phyloP scores from a whole-genome alignment of 768 basidiomycete species.

The Tulasnella sp. region DNA sequence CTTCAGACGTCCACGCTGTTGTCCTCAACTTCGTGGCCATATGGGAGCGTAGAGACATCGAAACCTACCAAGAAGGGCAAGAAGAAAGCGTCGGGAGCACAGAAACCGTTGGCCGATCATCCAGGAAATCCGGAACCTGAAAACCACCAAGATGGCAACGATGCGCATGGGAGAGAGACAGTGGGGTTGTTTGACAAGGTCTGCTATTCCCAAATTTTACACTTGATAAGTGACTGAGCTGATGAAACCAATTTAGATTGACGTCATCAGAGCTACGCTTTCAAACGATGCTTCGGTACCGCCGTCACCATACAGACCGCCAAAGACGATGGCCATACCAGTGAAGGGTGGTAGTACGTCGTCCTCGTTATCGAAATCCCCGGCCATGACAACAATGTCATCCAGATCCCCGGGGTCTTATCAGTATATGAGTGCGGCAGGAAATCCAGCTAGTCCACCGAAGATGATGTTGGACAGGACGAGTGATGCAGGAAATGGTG shows the following conservation, averaged over 20 bases:
- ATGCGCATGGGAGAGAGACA: background rate
- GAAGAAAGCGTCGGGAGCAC: background rate
- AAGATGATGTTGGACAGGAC: constrained; percentile 27
- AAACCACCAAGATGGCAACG: background rate
- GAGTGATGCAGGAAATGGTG: background rate
- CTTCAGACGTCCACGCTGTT: background rate
- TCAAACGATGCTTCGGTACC: background rate
- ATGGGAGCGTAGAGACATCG: constrained; percentile 51
- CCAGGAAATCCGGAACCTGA: background rate
- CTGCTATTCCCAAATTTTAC: too few species aligned
- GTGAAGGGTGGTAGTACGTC: background rate
- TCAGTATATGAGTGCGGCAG: background rate
- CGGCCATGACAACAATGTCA: background rate
- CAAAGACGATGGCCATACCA: background rate
- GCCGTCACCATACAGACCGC: background rate
- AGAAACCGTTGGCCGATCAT: background rate
- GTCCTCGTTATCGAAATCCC: background rate
- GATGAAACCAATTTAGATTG: background rate
- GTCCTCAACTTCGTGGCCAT: constrained; percentile 27
- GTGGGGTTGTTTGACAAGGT: constrained; percentile 5
- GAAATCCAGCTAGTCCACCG: background rate
- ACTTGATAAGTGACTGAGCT: too few species aligned
- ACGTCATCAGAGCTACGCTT: constrained; percentile 1
- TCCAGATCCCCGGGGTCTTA: background rate
- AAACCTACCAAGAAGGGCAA: background rate